phyloP scores from a whole-genome alignment of 2,329 filamentous ascomycete genomes.

The Onygenales sp. region DNA sequence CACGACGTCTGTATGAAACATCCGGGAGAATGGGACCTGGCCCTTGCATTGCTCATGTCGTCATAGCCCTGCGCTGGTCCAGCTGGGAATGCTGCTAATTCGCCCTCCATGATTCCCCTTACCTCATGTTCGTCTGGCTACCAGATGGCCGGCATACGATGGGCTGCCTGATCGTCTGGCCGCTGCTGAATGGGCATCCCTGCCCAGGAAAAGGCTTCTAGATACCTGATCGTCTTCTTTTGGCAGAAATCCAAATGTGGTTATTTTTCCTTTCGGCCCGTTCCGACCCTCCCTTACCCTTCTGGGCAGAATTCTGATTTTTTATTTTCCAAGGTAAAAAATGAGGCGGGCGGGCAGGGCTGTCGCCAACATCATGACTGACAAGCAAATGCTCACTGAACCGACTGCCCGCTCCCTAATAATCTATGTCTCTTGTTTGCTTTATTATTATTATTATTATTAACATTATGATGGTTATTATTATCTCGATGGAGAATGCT shows the following conservation, averaged over 20 bases:
- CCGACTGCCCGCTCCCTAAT: not conserved
- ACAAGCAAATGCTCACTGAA: not conserved
- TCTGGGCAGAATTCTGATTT: not conserved
- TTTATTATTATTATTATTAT: not conserved
- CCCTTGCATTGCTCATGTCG: constrained; percentile 1
- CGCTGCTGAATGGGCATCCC: not conserved
- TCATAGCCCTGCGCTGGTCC: not conserved
- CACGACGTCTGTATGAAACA: not conserved
- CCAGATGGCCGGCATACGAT: not conserved
- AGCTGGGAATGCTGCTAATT: not conserved
- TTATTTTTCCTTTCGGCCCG: constrained; percentile 6
- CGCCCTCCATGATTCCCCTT: not conserved
- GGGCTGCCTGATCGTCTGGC: not conserved
- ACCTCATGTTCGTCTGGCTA: not conserved
- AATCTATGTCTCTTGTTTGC: not conserved
- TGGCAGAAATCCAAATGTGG: not conserved
- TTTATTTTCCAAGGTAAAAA: not conserved
- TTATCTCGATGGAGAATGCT: not conserved
- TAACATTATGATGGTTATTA: not conserved
- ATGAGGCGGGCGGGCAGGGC: constrained; percentile 2
- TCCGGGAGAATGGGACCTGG: not conserved
- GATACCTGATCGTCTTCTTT: not conserved
- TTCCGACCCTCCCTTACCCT: constrained; percentile 3
- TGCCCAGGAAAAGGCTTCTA: not conserved
- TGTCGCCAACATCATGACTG: not conserved